phyloP scores from a whole-genome alignment of 2,329 filamentous ascomycete genomes.

The Penicillium sp. region DNA sequence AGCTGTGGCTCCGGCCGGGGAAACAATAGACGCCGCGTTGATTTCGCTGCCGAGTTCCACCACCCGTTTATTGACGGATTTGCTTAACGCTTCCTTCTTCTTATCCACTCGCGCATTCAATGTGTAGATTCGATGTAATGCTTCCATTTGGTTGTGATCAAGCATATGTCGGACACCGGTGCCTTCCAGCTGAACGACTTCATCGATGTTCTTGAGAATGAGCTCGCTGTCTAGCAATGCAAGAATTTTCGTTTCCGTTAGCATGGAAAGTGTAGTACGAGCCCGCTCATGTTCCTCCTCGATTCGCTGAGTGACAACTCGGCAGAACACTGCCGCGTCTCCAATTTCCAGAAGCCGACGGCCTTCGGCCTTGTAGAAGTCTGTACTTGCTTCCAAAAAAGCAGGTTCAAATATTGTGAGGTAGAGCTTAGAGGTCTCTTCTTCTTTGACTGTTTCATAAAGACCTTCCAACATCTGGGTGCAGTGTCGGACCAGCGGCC shows the following conservation, averaged over 20 bases:
- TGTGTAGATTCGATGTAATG: conserved; percentile 77
- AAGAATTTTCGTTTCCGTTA: conserved; percentile 72
- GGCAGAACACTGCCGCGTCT: conserved; percentile 80
- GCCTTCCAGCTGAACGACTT: conserved; percentile 79
- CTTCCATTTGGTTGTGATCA: conserved; percentile 78
- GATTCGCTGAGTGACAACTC: conserved; percentile 71
- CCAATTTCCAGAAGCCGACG: conserved; percentile 71
- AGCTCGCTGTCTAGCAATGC: conserved; percentile 78
- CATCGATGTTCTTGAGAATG: conserved; percentile 73
- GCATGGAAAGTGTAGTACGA: conserved; percentile 72
- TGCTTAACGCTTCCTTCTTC: conserved; percentile 69
- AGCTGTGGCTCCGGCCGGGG: conserved; percentile 50
- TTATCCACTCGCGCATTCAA: conserved; percentile 76
- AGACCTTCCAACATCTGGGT: conserved; percentile 87
- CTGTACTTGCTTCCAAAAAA: conserved; percentile 69
- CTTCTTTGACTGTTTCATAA: conserved; percentile 77
- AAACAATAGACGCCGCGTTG: conserved; percentile 63
- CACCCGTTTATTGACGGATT: conserved; percentile 71
- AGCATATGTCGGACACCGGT: conserved; percentile 89
- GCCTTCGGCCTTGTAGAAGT: conserved; percentile 77
- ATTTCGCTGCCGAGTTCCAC: conserved; percentile 79
- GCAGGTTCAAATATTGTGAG: conserved; percentile 76
- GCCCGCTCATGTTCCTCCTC: conserved; percentile 81
- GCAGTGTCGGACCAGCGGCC: conserved; percentile 76
- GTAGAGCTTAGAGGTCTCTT: conserved; percentile 79